Conservation (phyloP, 345 rosid species). For the Salix dunnii region DNA sequence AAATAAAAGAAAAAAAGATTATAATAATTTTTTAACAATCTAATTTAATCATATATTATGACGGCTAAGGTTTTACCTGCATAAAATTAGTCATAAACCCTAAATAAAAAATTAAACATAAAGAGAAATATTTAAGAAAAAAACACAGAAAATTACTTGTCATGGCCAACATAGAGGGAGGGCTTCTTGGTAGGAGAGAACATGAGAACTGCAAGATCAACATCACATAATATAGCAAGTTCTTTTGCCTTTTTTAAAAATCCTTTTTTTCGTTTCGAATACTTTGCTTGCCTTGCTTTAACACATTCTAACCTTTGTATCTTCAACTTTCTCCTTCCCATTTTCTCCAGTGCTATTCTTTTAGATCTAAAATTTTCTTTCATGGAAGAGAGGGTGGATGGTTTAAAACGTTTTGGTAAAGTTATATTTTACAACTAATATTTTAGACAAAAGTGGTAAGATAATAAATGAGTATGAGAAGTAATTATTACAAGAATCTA, state of each 20-base stretch:
- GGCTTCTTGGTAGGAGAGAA: conserved; percentile 29
- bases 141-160: conserved; percentile 14
- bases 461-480: too few species aligned
- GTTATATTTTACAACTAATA: too few species aligned
- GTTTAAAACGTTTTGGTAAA: too few species aligned
- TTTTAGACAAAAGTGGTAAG: too few species aligned
- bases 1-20: too few species aligned
- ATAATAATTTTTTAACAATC: too few species aligned
- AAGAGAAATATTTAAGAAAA: not conserved
- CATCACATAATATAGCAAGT: conserved; percentile 27
- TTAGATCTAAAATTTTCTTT: not conserved
- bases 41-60: too few species aligned
- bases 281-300: conserved; percentile 40
- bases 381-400: not conserved
- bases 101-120: not conserved
- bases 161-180: conserved; percentile 17
- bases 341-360: not conserved
- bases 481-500: too few species aligned
- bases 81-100: too few species aligned
- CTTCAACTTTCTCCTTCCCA: conserved; percentile 38
- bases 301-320: conserved; percentile 18
- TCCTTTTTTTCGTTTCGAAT: conserved; percentile 43
- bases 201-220: conserved; percentile 27
- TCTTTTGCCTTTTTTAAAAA: conserved; percentile 41
- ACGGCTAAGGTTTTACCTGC: too few species aligned